A percentile compares a stretch with the other conserved stretches of the same genome.
phyloP scores from a whole-genome alignment of 306 rosid species.

The Lathyrus sativus region DNA sequence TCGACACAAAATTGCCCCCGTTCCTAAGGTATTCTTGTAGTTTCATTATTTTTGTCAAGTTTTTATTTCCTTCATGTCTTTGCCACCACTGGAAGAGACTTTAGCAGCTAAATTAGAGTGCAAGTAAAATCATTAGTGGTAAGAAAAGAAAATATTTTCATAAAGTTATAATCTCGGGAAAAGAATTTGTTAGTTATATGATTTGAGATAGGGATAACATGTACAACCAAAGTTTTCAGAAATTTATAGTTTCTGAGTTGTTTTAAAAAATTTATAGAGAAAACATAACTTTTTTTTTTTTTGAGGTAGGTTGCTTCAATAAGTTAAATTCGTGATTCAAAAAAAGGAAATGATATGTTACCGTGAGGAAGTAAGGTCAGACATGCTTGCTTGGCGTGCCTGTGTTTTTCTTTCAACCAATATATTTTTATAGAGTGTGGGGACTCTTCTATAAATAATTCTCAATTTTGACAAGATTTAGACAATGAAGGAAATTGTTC shows the following conservation, averaged over 20 bases:
- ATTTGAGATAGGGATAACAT: not conserved
- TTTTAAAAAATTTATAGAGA: not conserved
- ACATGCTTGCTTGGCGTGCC: not conserved
- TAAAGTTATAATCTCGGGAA: not conserved
- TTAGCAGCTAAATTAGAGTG: not conserved
- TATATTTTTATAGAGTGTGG: not conserved
- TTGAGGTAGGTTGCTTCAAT: not conserved
- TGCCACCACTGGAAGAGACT: slow-evolving; percentile 9
- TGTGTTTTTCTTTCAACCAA: not conserved
- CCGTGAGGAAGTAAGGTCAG: not conserved
- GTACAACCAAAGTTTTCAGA: not conserved
- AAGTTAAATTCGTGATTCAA: not conserved
- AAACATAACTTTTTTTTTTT: not conserved
- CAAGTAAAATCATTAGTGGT: slow-evolving; percentile 1
- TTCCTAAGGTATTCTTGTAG: slow-evolving; percentile 63
- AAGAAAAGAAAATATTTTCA: not conserved
- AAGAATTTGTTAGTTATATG: not conserved
- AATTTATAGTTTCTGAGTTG: not conserved
- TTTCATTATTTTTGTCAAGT: slow-evolving; percentile 11
- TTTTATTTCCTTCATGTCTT: slow-evolving; percentile 12
- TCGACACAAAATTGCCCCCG: slow-evolving; percentile 55
- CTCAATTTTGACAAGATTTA: not conserved
- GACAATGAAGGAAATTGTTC: not conserved
- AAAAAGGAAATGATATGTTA: not conserved
- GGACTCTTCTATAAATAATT: not conserved